Evolutionary conservation across 441 rosid species (phyloP).

Genomic region (Hura crepitans): DNA sequence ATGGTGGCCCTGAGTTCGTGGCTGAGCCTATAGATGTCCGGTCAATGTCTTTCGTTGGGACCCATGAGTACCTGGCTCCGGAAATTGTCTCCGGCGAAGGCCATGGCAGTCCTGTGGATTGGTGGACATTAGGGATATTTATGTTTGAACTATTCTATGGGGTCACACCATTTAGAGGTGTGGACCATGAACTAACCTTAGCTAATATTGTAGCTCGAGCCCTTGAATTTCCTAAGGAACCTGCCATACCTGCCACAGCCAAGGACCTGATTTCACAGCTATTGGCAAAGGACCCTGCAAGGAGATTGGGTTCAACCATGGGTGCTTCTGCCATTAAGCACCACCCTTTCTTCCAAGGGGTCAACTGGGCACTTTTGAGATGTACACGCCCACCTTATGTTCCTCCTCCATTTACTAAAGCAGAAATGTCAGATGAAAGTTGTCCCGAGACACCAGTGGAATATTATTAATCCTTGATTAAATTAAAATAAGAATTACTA

Average conservation of each 20-base stretch:
- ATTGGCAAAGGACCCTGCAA: constrained; percentile 59
- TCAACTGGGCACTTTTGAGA: constrained; percentile 84
- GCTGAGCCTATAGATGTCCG: constrained; percentile 77
- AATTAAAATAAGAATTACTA: background rate
- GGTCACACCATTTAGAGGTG: constrained; percentile 69
- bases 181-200: constrained; percentile 82
- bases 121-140: constrained; percentile 93
- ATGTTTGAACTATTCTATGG: constrained; percentile 74
- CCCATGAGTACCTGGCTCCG: constrained; percentile 85
- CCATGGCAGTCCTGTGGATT: constrained; percentile 79
- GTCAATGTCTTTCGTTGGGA: constrained; percentile 88
- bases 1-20: constrained; percentile 60
- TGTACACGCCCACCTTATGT: constrained; percentile 66
- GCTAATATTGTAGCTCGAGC: constrained; percentile 87
- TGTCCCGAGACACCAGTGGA: constrained; percentile 66
- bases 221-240: constrained; percentile 77
- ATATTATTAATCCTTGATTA: constrained; percentile 52
- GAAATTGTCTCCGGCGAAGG: constrained; percentile 90
- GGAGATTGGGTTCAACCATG: constrained; percentile 65
- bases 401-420: constrained; percentile 61
- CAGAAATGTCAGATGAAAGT: constrained; percentile 53
- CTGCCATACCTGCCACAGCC: constrained; percentile 47
- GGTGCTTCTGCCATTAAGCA: constrained; percentile 79
- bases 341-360: constrained; percentile 76
- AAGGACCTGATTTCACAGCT: constrained; percentile 68